A percentile compares a stretch with the other conserved stretches of the same genome.
These are phyloP conservation scores for Microbotryomycetes sp. DNA, from an alignment of 1,284 basidiomycete species.

Conservation along the genomic window DNA sequence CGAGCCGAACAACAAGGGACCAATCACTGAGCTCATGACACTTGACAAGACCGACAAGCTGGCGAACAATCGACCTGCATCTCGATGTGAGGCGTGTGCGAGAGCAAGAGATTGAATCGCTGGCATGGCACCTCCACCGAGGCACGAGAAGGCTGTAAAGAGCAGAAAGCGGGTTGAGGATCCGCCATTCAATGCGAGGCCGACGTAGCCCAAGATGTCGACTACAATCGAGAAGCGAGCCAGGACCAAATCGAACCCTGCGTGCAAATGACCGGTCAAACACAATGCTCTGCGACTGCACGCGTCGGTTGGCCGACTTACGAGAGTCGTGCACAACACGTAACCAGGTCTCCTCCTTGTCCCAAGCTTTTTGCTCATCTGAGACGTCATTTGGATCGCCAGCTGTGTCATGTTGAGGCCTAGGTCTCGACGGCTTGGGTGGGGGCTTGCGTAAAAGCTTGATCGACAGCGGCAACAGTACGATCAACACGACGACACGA, in stretches of 20 bases:
- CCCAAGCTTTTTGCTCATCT: constrained; percentile 14
- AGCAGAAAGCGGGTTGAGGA: constrained; percentile 46
- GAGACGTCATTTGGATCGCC: not conserved
- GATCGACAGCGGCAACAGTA: constrained; percentile 31
- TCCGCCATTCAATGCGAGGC: constrained; percentile 3
- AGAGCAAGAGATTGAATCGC: constrained; percentile 61
- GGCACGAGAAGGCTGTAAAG: constrained; percentile 49
- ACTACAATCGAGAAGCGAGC: constrained; percentile 19
- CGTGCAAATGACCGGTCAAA: not conserved
- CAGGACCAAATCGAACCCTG: constrained; percentile 33
- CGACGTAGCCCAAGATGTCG: constrained; percentile 23
- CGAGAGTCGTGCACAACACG: constrained; percentile 29
- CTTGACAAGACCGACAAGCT: constrained; percentile 62
- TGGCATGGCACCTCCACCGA: constrained; percentile 58
- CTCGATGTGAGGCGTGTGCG: constrained; percentile 50
- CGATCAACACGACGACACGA: constrained; percentile 29
- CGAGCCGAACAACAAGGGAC: constrained; percentile 56
- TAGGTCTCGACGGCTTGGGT: constrained; percentile 9
- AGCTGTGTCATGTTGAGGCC: constrained; percentile 4
- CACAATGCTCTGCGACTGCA: not conserved
- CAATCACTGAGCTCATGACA: constrained; percentile 50
- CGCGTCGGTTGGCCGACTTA: constrained; percentile 1
- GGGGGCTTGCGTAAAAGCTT: constrained; percentile 7
- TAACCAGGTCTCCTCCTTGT: constrained; percentile 28
- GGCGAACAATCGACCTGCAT: constrained; percentile 59